Percentiles rank a stretch among this genome's conserved stretches.
phyloP scores from a whole-genome alignment of 768 basidiomycete species.

The Myochromella boudieri region DNA sequence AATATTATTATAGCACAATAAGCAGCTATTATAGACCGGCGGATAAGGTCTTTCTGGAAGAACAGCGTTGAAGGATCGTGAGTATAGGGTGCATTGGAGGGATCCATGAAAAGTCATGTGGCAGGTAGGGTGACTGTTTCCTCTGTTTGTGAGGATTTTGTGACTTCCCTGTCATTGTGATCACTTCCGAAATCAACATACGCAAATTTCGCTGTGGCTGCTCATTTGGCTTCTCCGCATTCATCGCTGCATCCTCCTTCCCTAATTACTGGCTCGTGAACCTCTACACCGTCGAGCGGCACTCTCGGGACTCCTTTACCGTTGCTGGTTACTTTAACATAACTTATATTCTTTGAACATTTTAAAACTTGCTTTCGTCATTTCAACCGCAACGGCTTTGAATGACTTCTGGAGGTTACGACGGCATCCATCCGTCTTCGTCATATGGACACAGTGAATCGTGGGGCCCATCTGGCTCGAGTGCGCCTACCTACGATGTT shows the following conservation, averaged over 20 bases:
- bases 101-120: constrained; percentile 5
- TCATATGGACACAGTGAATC: constrained; percentile 29
- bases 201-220: constrained; percentile 31
- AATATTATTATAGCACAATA: constrained; percentile 81
- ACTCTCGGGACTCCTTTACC: background rate
- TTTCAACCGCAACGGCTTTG: constrained; percentile 12
- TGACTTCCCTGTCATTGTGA: constrained; percentile 13
- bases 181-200: constrained; percentile 25
- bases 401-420: constrained; percentile 44
- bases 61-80: constrained; percentile 51
- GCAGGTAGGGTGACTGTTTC: no score
- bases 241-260: constrained; percentile 6
- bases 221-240: constrained; percentile 8
- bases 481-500: constrained; percentile 38
- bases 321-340: background rate
- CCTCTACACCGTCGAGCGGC: background rate
- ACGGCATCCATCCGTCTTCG: constrained; percentile 31
- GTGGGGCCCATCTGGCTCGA: constrained; percentile 31
- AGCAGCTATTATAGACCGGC: constrained; percentile 63
- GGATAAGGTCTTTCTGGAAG: constrained; percentile 49
- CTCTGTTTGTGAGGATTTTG: no score
- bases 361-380: constrained; percentile 6
- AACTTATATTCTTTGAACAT: background rate
- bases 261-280: constrained; percentile 6
- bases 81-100: constrained; percentile 19